Evolutionary conservation across 2,329 filamentous ascomycete genomes (phyloP).

Genomic region (Neurospora crassa): DNA sequence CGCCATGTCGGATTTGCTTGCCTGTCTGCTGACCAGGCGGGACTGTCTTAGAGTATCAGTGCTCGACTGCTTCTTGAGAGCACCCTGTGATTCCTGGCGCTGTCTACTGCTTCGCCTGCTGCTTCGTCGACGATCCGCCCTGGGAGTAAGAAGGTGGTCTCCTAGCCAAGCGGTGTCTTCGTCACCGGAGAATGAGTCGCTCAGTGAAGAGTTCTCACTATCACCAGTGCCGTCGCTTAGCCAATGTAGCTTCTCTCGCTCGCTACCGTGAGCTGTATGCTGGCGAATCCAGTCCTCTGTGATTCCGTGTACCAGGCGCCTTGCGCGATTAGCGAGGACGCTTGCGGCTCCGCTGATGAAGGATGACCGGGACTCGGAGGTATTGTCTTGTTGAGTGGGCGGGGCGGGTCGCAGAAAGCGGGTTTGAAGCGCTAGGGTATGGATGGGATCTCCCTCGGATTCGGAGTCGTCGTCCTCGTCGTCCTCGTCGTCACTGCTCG

Average conservation of each 20-base stretch:
- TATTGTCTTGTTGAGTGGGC: slow-evolving; percentile 25
- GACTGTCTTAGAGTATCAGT: slow-evolving; percentile 44
- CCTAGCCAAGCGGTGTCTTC: slow-evolving; percentile 39
- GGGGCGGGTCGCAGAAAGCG: slow-evolving; percentile 52
- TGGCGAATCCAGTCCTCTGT: slow-evolving; percentile 83
- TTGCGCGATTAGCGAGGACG: slow-evolving; percentile 53
- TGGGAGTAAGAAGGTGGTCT: slow-evolving; percentile 38
- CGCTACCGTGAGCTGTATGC: slow-evolving; percentile 62
- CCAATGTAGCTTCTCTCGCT: slow-evolving; percentile 69
- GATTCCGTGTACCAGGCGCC: slow-evolving; percentile 51
- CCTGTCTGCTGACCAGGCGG: slow-evolving; percentile 16
- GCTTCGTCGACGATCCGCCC: slow-evolving; percentile 26
- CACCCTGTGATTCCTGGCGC: slow-evolving; percentile 22
- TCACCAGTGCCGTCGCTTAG: slow-evolving; percentile 67
- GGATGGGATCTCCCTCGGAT: slow-evolving; percentile 51
- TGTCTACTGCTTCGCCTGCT: slow-evolving; percentile 19
- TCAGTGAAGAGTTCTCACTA: slow-evolving; percentile 68
- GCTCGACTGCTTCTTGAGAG: slow-evolving; percentile 41
- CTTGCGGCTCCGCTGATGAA: slow-evolving; percentile 47
- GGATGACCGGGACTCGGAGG: slow-evolving; percentile 26
- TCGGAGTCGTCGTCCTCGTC: slow-evolving; percentile 13
- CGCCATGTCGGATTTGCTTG: slow-evolving; percentile 17
- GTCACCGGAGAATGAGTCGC: slow-evolving; percentile 46
- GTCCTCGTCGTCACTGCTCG: slow-evolving; percentile 39
- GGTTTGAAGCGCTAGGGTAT: slow-evolving; percentile 52